These are phyloP conservation scores for Pichia rugopelliculosa DNA, from an alignment of 805 yeast species.

Conservation along the genomic window DNA sequence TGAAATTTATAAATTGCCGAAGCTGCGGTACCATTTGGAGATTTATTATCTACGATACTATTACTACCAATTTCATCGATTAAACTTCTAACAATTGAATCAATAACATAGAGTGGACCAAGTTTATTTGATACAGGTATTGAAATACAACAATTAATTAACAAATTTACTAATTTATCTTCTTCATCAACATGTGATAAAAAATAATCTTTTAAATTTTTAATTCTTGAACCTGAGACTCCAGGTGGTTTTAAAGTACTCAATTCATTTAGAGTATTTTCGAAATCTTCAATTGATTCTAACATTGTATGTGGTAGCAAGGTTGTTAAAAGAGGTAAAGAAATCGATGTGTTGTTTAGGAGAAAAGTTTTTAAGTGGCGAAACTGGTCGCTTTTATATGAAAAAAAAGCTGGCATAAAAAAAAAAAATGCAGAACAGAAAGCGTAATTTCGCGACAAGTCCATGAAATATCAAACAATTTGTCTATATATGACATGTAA, in stretches of 20 bases:
- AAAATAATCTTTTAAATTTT: slow-evolving; percentile 73
- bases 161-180: slow-evolving; percentile 47
- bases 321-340: not conserved
- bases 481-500: too few species aligned
- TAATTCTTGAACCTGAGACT: slow-evolving; percentile 92
- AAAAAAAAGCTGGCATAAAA: not conserved
- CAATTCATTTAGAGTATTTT: slow-evolving; percentile 40
- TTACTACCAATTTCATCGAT: slow-evolving; percentile 50
- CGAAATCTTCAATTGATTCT: slow-evolving; percentile 37
- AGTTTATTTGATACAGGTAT: slow-evolving; percentile 77
- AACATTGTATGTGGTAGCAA: slow-evolving; percentile 25
- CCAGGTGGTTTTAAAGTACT: slow-evolving; percentile 74
- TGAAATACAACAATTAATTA: slow-evolving; percentile 61
- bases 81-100: slow-evolving; percentile 82
- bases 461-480: too few species aligned
- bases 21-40: slow-evolving; percentile 65
- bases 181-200: slow-evolving; percentile 48
- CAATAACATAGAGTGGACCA: slow-evolving; percentile 86
- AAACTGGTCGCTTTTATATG: not conserved
- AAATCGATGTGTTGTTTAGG: too few species aligned
- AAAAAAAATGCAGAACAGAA: too few species aligned
- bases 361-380: not conserved
- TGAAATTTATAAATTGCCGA: slow-evolving; percentile 64
- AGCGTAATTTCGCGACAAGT: too few species aligned
- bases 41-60: slow-evolving; percentile 36